These are phyloP conservation scores for Neohortaea acidophila DNA, from an alignment of 495 filamentous ascomycete species.

Conservation along the genomic window DNA sequence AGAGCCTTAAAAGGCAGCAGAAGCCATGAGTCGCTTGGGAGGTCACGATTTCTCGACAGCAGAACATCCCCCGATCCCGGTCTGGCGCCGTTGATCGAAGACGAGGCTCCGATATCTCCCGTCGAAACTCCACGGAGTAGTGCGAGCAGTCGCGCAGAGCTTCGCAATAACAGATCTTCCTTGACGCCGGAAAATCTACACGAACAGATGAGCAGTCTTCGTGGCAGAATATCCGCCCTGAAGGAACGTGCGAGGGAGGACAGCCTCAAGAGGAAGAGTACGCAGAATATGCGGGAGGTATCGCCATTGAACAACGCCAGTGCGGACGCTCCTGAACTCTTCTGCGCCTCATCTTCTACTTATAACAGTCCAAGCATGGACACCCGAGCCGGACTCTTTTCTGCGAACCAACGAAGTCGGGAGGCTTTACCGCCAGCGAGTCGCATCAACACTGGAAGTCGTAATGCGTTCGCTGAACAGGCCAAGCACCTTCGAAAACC, in stretches of 20 bases:
- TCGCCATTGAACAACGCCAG: slow-evolving; percentile 74
- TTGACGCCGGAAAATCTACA: slow-evolving; percentile 46
- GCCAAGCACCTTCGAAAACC: neutral
- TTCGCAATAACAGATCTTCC: slow-evolving; percentile 15
- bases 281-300: slow-evolving; percentile 69
- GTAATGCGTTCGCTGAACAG: slow-evolving; percentile 16
- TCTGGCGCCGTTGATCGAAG: slow-evolving; percentile 23
- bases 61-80: slow-evolving; percentile 15
- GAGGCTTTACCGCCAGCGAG: neutral
- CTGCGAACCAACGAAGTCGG: slow-evolving; percentile 1
- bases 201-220: slow-evolving; percentile 85
- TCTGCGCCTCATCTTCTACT: slow-evolving; percentile 11
- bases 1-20: slow-evolving; percentile 8
- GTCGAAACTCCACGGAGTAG: neutral
- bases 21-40: slow-evolving; percentile 16
- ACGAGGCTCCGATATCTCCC: slow-evolving; percentile 13
- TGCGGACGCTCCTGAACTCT: slow-evolving; percentile 23
- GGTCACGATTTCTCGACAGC: slow-evolving; percentile 3
- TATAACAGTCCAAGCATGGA: slow-evolving; percentile 16
- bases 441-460: neutral
- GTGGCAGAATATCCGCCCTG: slow-evolving; percentile 75
- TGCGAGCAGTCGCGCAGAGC: neutral
- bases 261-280: slow-evolving; percentile 62
- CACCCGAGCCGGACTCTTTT: slow-evolving; percentile 26
- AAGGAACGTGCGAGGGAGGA: slow-evolving; percentile 73